These are phyloP conservation scores for Coniochaeta prunicola DNA, from an alignment of 2,329 filamentous ascomycete species.

Conservation along the genomic window DNA sequence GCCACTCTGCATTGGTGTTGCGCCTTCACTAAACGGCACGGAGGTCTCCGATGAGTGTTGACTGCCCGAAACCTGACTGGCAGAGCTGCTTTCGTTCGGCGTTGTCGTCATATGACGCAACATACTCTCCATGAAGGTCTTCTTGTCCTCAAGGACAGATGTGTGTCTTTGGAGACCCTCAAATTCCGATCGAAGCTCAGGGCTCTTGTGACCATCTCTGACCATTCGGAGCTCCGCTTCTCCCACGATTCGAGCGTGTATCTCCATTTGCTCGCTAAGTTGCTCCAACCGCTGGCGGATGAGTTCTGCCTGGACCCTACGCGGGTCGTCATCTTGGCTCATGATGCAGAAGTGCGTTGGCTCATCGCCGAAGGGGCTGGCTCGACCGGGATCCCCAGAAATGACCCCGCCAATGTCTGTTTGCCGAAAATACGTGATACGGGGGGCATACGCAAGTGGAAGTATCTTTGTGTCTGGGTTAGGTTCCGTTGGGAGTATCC, in stretches of 20 bases:
- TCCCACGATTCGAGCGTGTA: constrained; percentile 64
- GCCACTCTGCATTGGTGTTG: constrained; percentile 57
- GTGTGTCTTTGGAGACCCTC: constrained; percentile 53
- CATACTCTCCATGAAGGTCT: constrained; percentile 51
- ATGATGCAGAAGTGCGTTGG: constrained; percentile 94
- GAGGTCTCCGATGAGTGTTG: constrained; percentile 29
- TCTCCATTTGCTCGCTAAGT: constrained; percentile 68
- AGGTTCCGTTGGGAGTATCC: constrained; percentile 83
- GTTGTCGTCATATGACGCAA: constrained; percentile 39
- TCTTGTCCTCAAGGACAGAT: constrained; percentile 49
- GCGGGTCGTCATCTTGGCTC: constrained; percentile 82
- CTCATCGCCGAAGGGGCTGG: constrained; percentile 87
- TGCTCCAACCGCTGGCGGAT: constrained; percentile 75
- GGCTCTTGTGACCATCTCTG: constrained; percentile 41
- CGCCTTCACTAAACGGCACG: constrained; percentile 46
- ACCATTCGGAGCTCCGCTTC: constrained; percentile 66
- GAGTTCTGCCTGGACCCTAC: constrained; percentile 78
- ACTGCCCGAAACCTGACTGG: constrained; percentile 12
- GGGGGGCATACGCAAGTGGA: constrained; percentile 84
- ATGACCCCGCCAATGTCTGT: constrained; percentile 83
- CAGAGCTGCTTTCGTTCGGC: constrained; percentile 8
- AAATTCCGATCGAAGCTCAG: constrained; percentile 47
- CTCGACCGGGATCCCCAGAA: constrained; percentile 71
- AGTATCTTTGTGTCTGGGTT: constrained; percentile 93
- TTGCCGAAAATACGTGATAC: constrained; percentile 94